Evolutionary conservation across 495 filamentous ascomycete genomes (phyloP).

Genomic region (Trichocladium uniseriatum): DNA sequence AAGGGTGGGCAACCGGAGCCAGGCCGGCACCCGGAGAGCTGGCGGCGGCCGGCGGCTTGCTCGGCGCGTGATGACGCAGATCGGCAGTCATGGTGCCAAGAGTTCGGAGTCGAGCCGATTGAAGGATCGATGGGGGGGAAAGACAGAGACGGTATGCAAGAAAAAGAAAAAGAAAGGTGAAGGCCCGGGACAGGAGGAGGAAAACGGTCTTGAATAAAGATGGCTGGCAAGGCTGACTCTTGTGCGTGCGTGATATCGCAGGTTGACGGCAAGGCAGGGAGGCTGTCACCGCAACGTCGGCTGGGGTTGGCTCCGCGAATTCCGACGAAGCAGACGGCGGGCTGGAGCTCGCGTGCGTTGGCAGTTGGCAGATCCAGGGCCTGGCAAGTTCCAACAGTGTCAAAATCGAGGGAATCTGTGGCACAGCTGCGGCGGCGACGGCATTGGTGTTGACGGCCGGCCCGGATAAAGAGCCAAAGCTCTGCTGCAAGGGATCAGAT

Average conservation of each 20-base stretch:
- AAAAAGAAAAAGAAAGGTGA: background rate
- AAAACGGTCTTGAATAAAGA: background rate
- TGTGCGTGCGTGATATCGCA: background rate
- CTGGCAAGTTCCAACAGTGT: background rate
- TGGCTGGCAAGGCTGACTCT: background rate
- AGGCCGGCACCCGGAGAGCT: conserved; percentile 7
- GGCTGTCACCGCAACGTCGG: background rate
- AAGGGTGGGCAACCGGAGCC: conserved; percentile 41
- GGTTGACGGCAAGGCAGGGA: background rate
- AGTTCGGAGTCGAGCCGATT: background rate
- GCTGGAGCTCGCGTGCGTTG: no score
- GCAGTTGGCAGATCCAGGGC: no score
- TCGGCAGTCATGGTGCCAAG: conserved; percentile 9
- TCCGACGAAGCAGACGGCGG: background rate
- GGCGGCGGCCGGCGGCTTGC: conserved; percentile 5
- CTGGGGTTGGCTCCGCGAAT: background rate
- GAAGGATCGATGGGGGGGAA: background rate
- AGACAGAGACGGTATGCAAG: background rate
- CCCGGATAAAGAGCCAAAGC: background rate
- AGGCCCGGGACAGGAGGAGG: background rate
- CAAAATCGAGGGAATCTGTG: background rate
- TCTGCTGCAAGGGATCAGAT: background rate
- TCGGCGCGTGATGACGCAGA: conserved; percentile 15
- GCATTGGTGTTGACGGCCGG: background rate
- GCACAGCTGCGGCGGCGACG: conserved; percentile 1